Evolutionary conservation across 2,329 filamentous ascomycete species (phyloP).

Genomic region (Aspergillus jensenii): DNA sequence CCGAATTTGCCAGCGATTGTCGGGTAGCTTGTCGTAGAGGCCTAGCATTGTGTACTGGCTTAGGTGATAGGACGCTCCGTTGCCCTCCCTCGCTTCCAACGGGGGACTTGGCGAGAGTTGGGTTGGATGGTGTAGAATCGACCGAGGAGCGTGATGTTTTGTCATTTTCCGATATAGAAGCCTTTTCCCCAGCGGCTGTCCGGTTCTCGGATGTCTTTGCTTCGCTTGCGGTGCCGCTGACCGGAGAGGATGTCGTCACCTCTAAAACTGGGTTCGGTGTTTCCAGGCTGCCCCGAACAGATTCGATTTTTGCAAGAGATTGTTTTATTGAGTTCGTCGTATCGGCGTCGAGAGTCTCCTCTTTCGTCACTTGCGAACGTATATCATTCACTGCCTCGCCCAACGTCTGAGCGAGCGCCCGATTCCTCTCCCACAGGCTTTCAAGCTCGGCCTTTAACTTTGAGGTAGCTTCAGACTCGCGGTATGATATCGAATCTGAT

Average conservation of each 20-base stretch:
- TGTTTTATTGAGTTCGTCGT: constrained; percentile 34
- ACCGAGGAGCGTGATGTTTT: constrained; percentile 4
- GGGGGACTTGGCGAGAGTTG: constrained; percentile 11
- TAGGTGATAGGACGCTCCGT: constrained; percentile 1
- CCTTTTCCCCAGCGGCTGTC: neutral
- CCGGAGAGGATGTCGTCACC: constrained; percentile 4
- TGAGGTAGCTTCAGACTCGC: constrained; percentile 18
- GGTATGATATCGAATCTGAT: constrained; percentile 11
- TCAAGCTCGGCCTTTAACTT: constrained; percentile 34
- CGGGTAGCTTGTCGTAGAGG: constrained; percentile 30
- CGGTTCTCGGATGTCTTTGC: neutral
- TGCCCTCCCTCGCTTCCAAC: constrained; percentile 7
- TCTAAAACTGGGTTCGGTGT: constrained; percentile 35
- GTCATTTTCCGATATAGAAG: neutral
- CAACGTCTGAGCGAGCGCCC: constrained; percentile 41
- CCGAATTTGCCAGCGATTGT: constrained; percentile 46
- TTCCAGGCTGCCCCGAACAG: constrained; percentile 45
- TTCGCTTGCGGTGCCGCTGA: constrained; percentile 4
- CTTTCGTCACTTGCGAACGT: constrained; percentile 31
- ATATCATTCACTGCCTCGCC: constrained; percentile 44
- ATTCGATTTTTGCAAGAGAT: constrained; percentile 42
- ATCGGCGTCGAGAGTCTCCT: constrained; percentile 23
- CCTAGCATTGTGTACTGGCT: constrained; percentile 19
- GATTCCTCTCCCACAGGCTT: constrained; percentile 41
- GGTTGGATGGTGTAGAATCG: constrained; percentile 2